Evolutionary conservation across 257 asterid species (phyloP), one percentile per base, ranked within the genome.

Genomic region (Lithospermum erythrorhizon): DNA sequence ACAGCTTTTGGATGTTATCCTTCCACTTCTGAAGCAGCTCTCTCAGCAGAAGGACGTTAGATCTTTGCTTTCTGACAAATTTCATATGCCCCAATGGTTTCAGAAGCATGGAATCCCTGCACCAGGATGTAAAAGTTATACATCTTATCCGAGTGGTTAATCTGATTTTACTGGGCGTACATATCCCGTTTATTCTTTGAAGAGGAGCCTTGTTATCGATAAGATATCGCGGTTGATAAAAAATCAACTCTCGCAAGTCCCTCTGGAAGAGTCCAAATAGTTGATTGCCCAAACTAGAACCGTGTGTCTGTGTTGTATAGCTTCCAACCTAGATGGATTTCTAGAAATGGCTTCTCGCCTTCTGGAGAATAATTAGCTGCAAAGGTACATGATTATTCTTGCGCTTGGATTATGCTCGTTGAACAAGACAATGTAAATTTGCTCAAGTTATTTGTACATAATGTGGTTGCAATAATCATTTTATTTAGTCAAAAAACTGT

Each of bases 21-120:
- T 90, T 72, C 97, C 97, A 7, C 81, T 90, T 76, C 90, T 90
- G 75, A 83, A 82, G 82, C 82, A 83, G 62, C 96, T 90, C n/a
- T 87, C 94, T 59, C 75, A 66, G 64, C 94, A 90, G 79, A 85
- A 75, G 67, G 97, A 90, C 27, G 89, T 90, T 18, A 70, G 95
- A 35, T 86, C 89, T 7, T 70, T 69, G 60, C 91, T 90, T 54
- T 73, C 83, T 21, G 91, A 90, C 61, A 80, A 82, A 71, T 90
- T 90, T 80, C 96, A 75, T 59, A 90, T 90, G 97, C 94, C 94
- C 0, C 96, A 87, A 62, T 85, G 96, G 97, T 90, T 90, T 77
- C 85, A 76, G 63, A 83, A 77, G 72, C 90, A 90, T 3, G 95
- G 96, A 62, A 87, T 90, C 62, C 97, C 96, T 35, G 78, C 85